phyloP scores from a whole-genome alignment of 768 basidiomycete genomes.

The Phaeotremella skinneri region DNA sequence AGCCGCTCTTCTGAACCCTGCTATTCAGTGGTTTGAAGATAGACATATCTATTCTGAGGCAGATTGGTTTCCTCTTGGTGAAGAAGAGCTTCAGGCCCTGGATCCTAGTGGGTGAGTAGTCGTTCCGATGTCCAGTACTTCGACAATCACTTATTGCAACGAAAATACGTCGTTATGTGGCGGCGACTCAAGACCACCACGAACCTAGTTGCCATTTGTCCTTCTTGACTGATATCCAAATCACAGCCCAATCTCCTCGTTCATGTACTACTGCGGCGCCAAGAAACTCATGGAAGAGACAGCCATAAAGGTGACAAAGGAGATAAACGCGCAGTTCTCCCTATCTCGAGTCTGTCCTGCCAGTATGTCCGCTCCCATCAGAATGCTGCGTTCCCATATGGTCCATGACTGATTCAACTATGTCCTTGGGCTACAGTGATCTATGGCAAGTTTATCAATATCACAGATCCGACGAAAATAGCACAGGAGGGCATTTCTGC shows the following conservation, averaged over 20 bases:
- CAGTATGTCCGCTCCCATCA: neutral
- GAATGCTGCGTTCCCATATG: neutral
- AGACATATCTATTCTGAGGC: constrained; percentile 36
- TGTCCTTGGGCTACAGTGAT: constrained; percentile 1
- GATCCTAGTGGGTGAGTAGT: constrained; percentile 6
- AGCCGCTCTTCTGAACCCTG: constrained; percentile 33
- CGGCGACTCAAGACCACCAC: too few species aligned
- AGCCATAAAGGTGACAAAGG: constrained; percentile 16
- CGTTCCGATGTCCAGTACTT: neutral
- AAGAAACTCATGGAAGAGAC: constrained; percentile 22
- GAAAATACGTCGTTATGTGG: too few species aligned
- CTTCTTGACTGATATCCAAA: too few species aligned
- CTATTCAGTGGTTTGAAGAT: constrained; percentile 20
- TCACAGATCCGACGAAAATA: constrained; percentile 5
- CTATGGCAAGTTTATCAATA: constrained; percentile 7
- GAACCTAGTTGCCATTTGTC: too few species aligned
- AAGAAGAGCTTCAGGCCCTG: neutral
- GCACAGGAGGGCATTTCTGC: neutral
- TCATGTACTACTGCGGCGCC: constrained; percentile 22
- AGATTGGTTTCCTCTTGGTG: neutral
- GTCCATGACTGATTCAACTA: too few species aligned
- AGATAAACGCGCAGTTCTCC: constrained; percentile 14
- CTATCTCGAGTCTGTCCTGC: constrained; percentile 22
- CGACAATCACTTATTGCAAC: too few species aligned
- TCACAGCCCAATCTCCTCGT: neutral